Base-by-base conservation (phyloP, 2,329 filamentous ascomycete species). In the Phyllosticta capitalensis region DNA sequence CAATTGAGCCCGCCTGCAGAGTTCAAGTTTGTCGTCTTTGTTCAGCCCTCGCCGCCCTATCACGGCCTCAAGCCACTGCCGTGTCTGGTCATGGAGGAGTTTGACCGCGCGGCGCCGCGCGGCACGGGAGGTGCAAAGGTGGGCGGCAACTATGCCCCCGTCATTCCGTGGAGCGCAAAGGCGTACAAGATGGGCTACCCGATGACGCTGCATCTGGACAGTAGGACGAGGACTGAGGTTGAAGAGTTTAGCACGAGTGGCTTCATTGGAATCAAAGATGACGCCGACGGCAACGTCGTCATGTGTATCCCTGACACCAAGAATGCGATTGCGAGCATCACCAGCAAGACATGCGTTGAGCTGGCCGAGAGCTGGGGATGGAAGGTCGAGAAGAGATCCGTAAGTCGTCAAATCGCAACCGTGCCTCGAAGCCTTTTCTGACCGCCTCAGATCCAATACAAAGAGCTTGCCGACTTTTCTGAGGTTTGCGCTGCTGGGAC, bases 71-170 rank as follows among this genome's bases (percentile, higher is more conserved):
- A 61, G 45, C 62, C 69, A 0, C 60, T 67, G 20, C 64, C 65
- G 1, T 70, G 71, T 2, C 61, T 70, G 14, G 63, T 74, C n/a
- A 56, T 71, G 19, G 71, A 73, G 53, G 67, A 71, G 19, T 69
- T 72, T 52, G 71, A 74, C 55, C 66, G 72, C 21, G 67, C 72
- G 2, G 71, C 72, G 6, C 70, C 72, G 0, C 63, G 62, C 17
- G 72, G 72, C 1, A 67, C 66, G 1, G 71, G 72, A 1, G 62
- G 63, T 30, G 70, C 65, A 26, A 74, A 74, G 60, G 67, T 73
- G 9, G 72, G 71, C 5, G 72, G 72, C 0, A 74, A 74, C 58
- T 74, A 74, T 60, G 72, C 69, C 0, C 69, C 72, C 3, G 72
- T 71, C 2, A 62, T 72, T n/a, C 63, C 64, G n/a, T 71, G 66